Evolutionary conservation across 371 early-diverging fungal species (phyloP), one percentile per base, ranked within the genome.

Genomic region (Mortierella polycephala): DNA sequence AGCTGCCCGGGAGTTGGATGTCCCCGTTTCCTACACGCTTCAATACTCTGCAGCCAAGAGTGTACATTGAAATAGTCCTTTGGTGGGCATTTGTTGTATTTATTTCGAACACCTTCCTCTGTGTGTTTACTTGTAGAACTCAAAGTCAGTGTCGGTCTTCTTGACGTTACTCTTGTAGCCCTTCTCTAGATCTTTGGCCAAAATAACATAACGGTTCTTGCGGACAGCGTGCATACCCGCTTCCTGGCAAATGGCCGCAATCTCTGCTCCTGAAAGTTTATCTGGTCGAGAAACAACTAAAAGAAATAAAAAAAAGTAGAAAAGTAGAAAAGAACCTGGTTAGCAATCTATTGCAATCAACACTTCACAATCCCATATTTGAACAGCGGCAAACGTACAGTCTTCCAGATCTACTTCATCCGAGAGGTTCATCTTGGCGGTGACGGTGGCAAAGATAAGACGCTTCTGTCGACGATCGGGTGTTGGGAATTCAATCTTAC

Each of bases 391-490:
- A 30, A 30, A 49, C 44, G 41, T 91, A 95, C 96, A 97, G 75
- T 96, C 97, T 89, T 99, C 99, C 60, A 99, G 84, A 83, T 99
- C 99, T 14, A 99, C 99, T 84, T 99, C 99, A 62, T 98, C 98
- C 0, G 72, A 71, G 12, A 99, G 84, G 81, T 98, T 99, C 99
- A 99, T 99, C 87, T 99, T 99, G 59, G 93, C 76, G 18, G 99
- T 99, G 64, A 99, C 91, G 5, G 99, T 98, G 54, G 94, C 90
- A 87, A 99, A 98, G 66, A 99, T 98, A 73, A 99, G 89, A 65
- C 99, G 96, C 86, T 99, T 99, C 85, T 99, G 99, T 67, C 99
- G 95, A 74, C 99, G 94, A 84, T 99, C 99, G 5, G 99, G 99
- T 57, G 96, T 95, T 20, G 99, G 99, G 89, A 99, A 99, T 84